A percentile compares a stretch with the other conserved stretches of the same genome.
phyloP scores from a whole-genome alignment of 805 yeast species.

The Saccharomycopsis sp. region DNA sequence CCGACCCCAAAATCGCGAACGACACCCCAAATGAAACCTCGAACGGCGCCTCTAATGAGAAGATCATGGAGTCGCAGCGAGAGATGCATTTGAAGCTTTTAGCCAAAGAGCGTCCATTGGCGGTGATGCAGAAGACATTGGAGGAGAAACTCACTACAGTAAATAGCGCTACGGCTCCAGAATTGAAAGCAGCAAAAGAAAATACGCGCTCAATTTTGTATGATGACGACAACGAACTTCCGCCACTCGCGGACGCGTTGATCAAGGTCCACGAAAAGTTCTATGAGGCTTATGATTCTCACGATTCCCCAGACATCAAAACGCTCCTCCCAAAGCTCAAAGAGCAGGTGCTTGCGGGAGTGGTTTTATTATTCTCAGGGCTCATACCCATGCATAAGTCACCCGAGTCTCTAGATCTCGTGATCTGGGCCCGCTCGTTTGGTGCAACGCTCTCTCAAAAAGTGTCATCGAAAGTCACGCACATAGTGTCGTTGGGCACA shows the following conservation, averaged over 20 bases:
- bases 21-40: neutral
- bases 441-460: conserved; percentile 81
- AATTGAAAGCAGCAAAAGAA: neutral
- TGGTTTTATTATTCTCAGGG: conserved; percentile 76
- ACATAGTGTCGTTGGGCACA: conserved; percentile 75
- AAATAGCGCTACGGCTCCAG: neutral
- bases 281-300: conserved; percentile 43
- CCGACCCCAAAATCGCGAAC: conserved; percentile 28
- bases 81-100: conserved; percentile 58
- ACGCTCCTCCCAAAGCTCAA: conserved; percentile 73
- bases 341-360: conserved; percentile 54
- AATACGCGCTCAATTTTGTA: conserved; percentile 35
- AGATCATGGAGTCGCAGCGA: conserved; percentile 47
- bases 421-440: conserved; percentile 85
- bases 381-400: conserved; percentile 63
- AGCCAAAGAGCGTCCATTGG: conserved; percentile 68
- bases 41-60: too few species aligned
- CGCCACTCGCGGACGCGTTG: conserved; percentile 55
- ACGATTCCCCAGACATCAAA: conserved; percentile 61
- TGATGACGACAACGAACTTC: conserved; percentile 79
- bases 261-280: conserved; percentile 59
- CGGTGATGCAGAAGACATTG: conserved; percentile 69
- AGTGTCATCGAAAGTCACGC: conserved; percentile 70
- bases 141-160: conserved; percentile 33
- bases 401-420: conserved; percentile 73